Evolutionary conservation across 2,329 filamentous ascomycete genomes (phyloP).

Genomic region (Nigrospora oryzae): DNA sequence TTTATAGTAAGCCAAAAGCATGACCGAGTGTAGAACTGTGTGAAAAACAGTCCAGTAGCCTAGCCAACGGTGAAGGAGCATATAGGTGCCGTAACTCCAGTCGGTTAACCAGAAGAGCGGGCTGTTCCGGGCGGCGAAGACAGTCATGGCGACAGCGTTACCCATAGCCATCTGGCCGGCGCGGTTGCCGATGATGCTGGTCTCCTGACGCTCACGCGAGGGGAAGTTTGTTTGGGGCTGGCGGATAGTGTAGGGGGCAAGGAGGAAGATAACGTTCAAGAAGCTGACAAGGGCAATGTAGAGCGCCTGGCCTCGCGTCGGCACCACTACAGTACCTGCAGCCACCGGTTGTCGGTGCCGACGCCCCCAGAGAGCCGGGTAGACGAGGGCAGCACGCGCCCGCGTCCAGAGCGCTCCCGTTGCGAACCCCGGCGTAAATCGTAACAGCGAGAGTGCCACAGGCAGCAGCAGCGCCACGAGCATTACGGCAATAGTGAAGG

Average conservation of each 20-base stretch:
- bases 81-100: conserved; percentile 26
- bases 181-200: conserved; percentile 11
- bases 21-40: conserved; percentile 21
- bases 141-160: conserved; percentile 20
- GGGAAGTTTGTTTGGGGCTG: conserved; percentile 1
- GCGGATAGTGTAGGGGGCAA: not conserved
- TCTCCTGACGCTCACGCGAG: conserved; percentile 2
- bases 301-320: conserved; percentile 13
- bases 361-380: conserved; percentile 12
- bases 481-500: not conserved
- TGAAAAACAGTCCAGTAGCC: conserved; percentile 15
- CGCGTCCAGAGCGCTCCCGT: not conserved
- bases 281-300: conserved; percentile 6
- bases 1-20: conserved; percentile 19
- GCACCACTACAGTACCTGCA: conserved; percentile 9
- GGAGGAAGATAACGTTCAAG: conserved; percentile 7
- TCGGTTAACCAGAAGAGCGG: conserved; percentile 23
- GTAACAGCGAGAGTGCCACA: not conserved
- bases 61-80: conserved; percentile 27
- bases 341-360: conserved; percentile 9
- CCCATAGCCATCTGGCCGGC: conserved; percentile 24
- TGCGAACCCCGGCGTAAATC: not conserved
- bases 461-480: not conserved
- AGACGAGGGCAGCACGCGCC: conserved; percentile 12
- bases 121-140: conserved; percentile 26